Base-by-base conservation (phyloP, 805 yeast genomes). In the Starmerella lactis-condensi region DNA sequence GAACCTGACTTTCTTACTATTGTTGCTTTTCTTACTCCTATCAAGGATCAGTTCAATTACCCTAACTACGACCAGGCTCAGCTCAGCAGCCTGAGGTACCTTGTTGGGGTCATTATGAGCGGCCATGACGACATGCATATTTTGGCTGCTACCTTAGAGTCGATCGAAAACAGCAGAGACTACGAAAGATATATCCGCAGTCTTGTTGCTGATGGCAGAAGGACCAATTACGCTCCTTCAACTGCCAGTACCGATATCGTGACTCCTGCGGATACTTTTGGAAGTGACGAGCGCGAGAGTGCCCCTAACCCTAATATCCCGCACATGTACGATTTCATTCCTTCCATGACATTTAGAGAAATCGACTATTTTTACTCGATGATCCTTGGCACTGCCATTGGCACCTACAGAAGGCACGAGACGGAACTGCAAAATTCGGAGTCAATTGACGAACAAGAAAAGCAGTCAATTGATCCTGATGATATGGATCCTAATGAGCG, bases 311-410 rank as follows among this genome's bases (percentile, higher is more conserved):
- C 30, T 24, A 9, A 11, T 26, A 26, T 9, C 9, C 11, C 18
- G 13, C 22, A 22, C 22, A 41, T 36, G 24, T 29, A 35, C 21
- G 45, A 41, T 25, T 42, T 42, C 31, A 36, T 42, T 17, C 45
- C 45, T 17, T 26, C 40, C n/a, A 29, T 42, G 30, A 18, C 34
- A 5, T 24, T 38, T 17, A 31, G 35, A 19, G 46, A 42, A 24
- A 34, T 42, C 15, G 40, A 37, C 19, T 43, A 39, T 14, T 42
- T 35, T 35, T 42, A 42, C 26, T 34, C 45, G 12, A 25, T 41
- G 34, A 29, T 41, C 15, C 41, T 44, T 15, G 39, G 28, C 3
- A 3, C 36, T 3, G 30, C 34, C 3, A 15, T 18, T 14, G 31
- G 18, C 16, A n/a, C 30, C 4, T 26, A 28, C 17, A 5, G 31